Evolutionary conservation across 306 rosid genomes (phyloP).

Genomic region (cucumber (Cucumis sativus)): Cucumber_9930_V3 NC_026659.2:465001-465500

Average conservation of each 20-base stretch:
- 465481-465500: not conserved
- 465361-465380: not conserved
- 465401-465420: not conserved
- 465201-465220: not conserved
- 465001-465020: no score
- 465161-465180: not conserved
- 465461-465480: constrained; percentile 35
- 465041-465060: no score
- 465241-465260: not conserved
- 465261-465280: not conserved
- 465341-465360: not conserved
- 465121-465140: not conserved
- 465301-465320: not conserved
- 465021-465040: no score
- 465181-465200: not conserved
- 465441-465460: constrained; percentile 21
- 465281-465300: not conserved
- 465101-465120: no score
- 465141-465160: not conserved
- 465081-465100: no score
- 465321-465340: no score
- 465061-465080: no score
- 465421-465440: not conserved
- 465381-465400: not conserved
- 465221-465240: not conserved